Conservation (phyloP, 2,329 filamentous ascomycete species). For the Nigrospora oryzae region DNA sequence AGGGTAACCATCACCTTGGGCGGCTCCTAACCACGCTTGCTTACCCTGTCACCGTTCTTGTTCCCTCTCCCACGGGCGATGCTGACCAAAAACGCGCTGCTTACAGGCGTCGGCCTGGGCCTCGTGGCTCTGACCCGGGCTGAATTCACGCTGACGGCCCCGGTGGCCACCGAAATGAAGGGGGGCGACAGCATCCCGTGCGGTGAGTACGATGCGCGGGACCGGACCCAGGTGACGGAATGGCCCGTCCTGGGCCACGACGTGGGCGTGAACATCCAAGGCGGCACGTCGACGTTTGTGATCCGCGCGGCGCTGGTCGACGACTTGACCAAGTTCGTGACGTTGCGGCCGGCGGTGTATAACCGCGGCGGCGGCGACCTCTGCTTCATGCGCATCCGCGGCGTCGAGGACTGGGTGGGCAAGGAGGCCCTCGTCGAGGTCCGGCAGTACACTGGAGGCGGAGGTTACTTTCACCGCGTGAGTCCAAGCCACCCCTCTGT, state of each 20-base stretch:
- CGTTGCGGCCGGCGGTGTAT: not conserved
- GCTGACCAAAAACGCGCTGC: too few species aligned
- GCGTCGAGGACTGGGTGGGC: not conserved
- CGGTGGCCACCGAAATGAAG: too few species aligned
- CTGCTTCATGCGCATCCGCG: not conserved
- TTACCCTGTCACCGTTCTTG: too few species aligned
- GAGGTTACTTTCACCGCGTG: not conserved
- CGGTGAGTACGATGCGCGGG: too few species aligned
- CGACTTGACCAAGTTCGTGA: not conserved
- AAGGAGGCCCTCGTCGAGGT: not conserved
- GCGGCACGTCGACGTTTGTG: not conserved
- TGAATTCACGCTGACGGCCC: too few species aligned
- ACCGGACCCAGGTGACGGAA: not conserved
- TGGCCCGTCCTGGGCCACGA: not conserved
- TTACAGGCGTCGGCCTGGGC: too few species aligned
- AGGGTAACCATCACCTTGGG: too few species aligned
- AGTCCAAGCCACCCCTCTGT: not conserved
- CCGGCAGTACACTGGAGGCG: not conserved
- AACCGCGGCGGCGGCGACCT: not conserved
- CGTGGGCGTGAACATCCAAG: not conserved
- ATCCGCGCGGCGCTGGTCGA: not conserved
- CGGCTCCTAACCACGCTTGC: too few species aligned
- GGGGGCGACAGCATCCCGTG: too few species aligned
- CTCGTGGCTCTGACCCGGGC: too few species aligned
- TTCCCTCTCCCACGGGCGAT: too few species aligned